Percentiles rank a stretch among this genome's conserved stretches.
These are phyloP conservation scores for Camellia lanceoleosa DNA, from an alignment of 148 eudicot genomes.

Conservation along the genomic window DNA sequence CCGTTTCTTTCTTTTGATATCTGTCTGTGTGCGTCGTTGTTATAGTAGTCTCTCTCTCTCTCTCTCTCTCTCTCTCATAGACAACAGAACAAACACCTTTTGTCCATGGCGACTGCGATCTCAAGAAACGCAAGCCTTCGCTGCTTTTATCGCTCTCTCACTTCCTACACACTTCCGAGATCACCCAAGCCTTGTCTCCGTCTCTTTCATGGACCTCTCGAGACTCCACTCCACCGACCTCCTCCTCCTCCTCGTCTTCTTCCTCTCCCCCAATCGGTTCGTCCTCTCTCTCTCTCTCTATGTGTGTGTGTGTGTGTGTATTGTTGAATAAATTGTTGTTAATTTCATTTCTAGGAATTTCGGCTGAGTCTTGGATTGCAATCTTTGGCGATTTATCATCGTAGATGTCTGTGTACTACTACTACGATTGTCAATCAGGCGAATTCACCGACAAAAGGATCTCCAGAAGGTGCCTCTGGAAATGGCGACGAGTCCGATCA, in stretches of 20 bases:
- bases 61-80: background rate
- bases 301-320: background rate
- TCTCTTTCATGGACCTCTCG: constrained; percentile 13
- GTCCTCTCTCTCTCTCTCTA: constrained; percentile 13
- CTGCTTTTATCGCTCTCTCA: constrained; percentile 1
- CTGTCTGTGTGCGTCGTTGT: too few relatives aligned
- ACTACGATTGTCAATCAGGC: constrained; percentile 15
- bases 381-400: constrained; percentile 16
- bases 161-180: background rate
- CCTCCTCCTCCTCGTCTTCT: background rate
- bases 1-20: too few relatives aligned
- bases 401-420: constrained; percentile 29
- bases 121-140: background rate
- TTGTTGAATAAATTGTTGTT: background rate
- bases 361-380: constrained; percentile 21
- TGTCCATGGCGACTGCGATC: constrained; percentile 11
- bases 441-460: constrained; percentile 17
- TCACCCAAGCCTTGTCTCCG: background rate
- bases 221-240: constrained; percentile 4
- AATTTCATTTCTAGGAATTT: constrained; percentile 13
- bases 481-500: constrained; percentile 41
- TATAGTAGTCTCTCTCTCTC: background rate
- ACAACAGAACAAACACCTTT: background rate
- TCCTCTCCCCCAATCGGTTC: constrained; percentile 6
- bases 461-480: constrained; percentile 30